Evolutionary conservation across 2,329 filamentous ascomycete species (phyloP).

Genomic region (Lasiodiplodia gonubiensis): DNA sequence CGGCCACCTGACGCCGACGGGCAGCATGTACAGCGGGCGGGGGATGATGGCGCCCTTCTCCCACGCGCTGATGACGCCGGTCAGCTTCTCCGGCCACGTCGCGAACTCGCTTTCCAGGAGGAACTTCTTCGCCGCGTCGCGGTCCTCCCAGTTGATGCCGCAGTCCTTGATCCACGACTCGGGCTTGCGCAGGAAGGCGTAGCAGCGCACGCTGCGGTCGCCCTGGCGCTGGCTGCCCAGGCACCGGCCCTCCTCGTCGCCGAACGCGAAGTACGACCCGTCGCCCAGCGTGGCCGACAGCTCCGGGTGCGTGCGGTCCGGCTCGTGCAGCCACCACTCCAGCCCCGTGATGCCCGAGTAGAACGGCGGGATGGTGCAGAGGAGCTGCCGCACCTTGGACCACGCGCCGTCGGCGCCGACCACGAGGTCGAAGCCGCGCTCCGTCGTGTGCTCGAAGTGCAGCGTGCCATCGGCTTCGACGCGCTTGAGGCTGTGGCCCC

Average conservation of each 20-base stretch:
- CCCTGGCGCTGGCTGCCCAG: conserved; percentile 56
- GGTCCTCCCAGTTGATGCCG: conserved; percentile 51
- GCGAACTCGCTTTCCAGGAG: conserved; percentile 45
- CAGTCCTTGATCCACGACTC: conserved; percentile 50
- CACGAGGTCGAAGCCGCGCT: conserved; percentile 51
- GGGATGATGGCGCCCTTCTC: conserved; percentile 27
- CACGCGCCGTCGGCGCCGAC: conserved; percentile 58
- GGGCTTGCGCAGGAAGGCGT: conserved; percentile 46
- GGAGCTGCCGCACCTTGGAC: conserved; percentile 44
- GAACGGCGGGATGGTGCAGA: conserved; percentile 47
- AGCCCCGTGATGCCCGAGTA: conserved; percentile 56
- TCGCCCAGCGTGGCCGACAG: conserved; percentile 53
- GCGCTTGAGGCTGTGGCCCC: conserved; percentile 41
- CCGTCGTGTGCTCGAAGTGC: conserved; percentile 29
- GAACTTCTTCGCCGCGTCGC: conserved; percentile 43
- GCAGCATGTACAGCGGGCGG: conserved; percentile 59
- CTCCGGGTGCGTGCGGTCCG: conserved; percentile 51
- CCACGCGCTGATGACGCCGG: conserved; percentile 33
- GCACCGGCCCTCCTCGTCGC: conserved; percentile 42
- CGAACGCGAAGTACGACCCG: conserved; percentile 23
- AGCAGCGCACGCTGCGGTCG: conserved; percentile 54
- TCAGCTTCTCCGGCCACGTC: conserved; percentile 32
- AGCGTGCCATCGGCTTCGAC: conserved; percentile 21
- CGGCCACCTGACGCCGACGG: conserved; percentile 57
- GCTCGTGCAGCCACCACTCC: conserved; percentile 51